Percentiles rank a stretch among this genome's conserved stretches.
phyloP scores from a whole-genome alignment of 1,139 yeast species.

The Yamadazyma sp. region DNA sequence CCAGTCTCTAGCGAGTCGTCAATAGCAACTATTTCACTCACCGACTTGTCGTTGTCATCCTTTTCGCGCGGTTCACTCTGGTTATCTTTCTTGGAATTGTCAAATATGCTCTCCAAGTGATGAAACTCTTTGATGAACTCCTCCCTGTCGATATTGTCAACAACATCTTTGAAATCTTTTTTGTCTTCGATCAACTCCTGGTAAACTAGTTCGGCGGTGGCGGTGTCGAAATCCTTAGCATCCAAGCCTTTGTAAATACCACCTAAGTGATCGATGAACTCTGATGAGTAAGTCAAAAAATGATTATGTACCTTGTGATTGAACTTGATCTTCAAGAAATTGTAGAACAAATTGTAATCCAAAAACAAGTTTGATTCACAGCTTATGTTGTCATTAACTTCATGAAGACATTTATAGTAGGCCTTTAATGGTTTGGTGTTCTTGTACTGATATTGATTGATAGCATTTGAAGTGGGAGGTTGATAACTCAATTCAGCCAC shows the following conservation, averaged over 20 bases:
- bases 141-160: slow-evolving; percentile 24
- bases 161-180: slow-evolving; percentile 21
- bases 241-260: slow-evolving; percentile 20
- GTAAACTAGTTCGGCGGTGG: slow-evolving; percentile 28
- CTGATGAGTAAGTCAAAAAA: slow-evolving; percentile 17
- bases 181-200: slow-evolving; percentile 22
- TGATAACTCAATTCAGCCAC: slow-evolving; percentile 20
- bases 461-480: slow-evolving; percentile 10
- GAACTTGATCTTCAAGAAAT: slow-evolving; percentile 29
- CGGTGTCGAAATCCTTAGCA: slow-evolving; percentile 21
- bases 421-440: slow-evolving; percentile 28
- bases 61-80: not conserved
- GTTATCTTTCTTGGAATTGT: slow-evolving; percentile 11
- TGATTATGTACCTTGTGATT: slow-evolving; percentile 24
- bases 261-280: slow-evolving; percentile 14
- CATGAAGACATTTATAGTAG: slow-evolving; percentile 21
- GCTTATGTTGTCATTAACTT: slow-evolving; percentile 17
- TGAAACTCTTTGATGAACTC: slow-evolving; percentile 34
- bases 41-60: not conserved
- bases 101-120: slow-evolving; percentile 23
- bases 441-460: slow-evolving; percentile 20
- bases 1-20: slow-evolving; percentile 15
- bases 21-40: not conserved
- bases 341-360: slow-evolving; percentile 25
- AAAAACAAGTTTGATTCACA: slow-evolving; percentile 25